phyloP scores from a whole-genome alignment of 768 basidiomycete species.

The Asterophora parasitica region DNA sequence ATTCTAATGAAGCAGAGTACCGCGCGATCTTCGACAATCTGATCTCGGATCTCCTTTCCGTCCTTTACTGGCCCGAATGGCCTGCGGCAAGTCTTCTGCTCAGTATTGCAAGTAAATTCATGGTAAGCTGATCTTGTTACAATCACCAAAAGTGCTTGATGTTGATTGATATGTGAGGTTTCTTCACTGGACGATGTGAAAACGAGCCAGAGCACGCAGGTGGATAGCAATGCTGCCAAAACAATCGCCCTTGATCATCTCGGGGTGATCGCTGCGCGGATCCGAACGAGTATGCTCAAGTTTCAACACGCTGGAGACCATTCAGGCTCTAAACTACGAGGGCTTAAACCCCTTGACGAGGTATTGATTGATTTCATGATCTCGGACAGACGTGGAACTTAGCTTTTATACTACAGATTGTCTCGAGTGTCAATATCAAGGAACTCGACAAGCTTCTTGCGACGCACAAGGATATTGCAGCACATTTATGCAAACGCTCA shows the following conservation, averaged over 20 bases:
- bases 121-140: conserved; percentile 48
- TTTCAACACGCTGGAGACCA: conserved; percentile 31
- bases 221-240: conserved; percentile 82
- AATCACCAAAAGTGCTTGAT: neutral
- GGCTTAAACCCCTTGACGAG: conserved; percentile 66
- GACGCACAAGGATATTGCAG: conserved; percentile 60
- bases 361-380: conserved; percentile 31
- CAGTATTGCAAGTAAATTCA: conserved; percentile 74
- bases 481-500: conserved; percentile 65
- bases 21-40: conserved; percentile 89
- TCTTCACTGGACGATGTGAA: conserved; percentile 81
- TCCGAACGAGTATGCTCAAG: conserved; percentile 56
- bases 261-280: conserved; percentile 83
- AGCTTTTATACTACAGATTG: conserved; percentile 35
- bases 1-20: conserved; percentile 92
- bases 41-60: conserved; percentile 80
- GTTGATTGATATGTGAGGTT: conserved; percentile 43
- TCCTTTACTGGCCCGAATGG: conserved; percentile 96
- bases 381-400: neutral
- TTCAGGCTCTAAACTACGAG: conserved; percentile 27
- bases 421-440: conserved; percentile 43
- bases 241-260: conserved; percentile 90
- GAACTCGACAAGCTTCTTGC: conserved; percentile 55
- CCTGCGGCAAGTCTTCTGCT: conserved; percentile 85
- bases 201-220: conserved; percentile 31